Evolutionary conservation across 805 yeast genomes (phyloP).

Genomic region (Saccharomycopsis selenospora): DNA sequence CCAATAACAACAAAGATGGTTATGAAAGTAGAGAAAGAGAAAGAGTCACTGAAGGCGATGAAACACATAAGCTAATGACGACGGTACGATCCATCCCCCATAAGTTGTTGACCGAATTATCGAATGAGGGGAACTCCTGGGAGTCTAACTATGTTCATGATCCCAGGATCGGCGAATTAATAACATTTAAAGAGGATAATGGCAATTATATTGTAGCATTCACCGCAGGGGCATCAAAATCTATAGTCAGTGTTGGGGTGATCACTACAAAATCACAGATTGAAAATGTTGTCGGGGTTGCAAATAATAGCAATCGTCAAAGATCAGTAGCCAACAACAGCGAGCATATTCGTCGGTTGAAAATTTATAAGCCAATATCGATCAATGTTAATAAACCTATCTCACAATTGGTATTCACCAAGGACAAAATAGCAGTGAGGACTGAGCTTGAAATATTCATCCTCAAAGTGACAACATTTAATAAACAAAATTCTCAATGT

Average conservation of each 20-base stretch:
- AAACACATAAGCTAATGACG: too few relatives aligned
- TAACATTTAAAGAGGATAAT: background rate
- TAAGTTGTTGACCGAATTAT: background rate
- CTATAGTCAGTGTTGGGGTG: conserved; percentile 5
- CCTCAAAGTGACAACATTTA: conserved; percentile 27
- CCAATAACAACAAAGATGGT: background rate
- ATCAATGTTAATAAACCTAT: conserved; percentile 1
- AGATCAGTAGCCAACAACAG: background rate
- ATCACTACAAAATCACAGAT: background rate
- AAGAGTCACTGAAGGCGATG: too few relatives aligned
- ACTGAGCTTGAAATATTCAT: conserved; percentile 32
- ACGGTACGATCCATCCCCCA: background rate
- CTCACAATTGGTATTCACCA: background rate
- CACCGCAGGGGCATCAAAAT: conserved; percentile 18
- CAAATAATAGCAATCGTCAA: too few relatives aligned
- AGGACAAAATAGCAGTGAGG: conserved; percentile 31
- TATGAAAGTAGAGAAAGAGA: background rate
- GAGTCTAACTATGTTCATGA: conserved; percentile 8
- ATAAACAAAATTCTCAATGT: conserved; percentile 14
- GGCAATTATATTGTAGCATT: background rate
- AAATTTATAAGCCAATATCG: background rate
- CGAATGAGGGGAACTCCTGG: conserved; percentile 6
- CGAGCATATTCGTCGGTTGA: background rate
- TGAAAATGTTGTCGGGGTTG: too few relatives aligned
- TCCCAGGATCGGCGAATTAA: conserved; percentile 3